A percentile compares a stretch with the other conserved stretches of the same genome.
Evolutionary conservation across 768 basidiomycete genomes (phyloP).

Genomic region (Naganishia randhawae): DNA sequence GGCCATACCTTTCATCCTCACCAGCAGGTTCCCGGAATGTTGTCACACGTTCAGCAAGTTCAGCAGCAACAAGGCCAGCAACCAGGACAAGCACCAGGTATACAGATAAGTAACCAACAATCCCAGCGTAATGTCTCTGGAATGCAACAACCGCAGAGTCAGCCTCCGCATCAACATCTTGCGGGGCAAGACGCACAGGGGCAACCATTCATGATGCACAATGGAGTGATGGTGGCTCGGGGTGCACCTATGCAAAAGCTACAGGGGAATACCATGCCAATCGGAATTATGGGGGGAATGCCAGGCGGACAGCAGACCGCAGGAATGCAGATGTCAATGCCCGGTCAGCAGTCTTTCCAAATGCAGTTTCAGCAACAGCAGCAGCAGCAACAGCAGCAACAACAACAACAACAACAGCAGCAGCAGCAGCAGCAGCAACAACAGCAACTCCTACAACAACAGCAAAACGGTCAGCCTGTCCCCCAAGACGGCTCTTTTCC

Average conservation of each 20-base stretch:
- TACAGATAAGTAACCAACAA: neutral
- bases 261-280: neutral
- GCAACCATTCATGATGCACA: neutral
- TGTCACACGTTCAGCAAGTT: neutral
- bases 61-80: conserved; percentile 1
- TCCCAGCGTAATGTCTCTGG: neutral
- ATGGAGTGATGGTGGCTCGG: neutral
- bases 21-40: neutral
- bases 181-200: neutral
- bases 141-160: neutral
- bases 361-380: conserved; percentile 14
- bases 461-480: neutral
- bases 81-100: neutral
- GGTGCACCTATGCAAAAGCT: neutral
- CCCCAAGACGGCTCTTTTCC: neutral
- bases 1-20: conserved; percentile 13
- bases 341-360: neutral
- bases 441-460: neutral
- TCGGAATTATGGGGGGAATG: neutral
- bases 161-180: neutral
- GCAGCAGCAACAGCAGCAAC: conserved; percentile 7
- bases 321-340: neutral
- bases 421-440: conserved; percentile 18
- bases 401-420: conserved; percentile 5
- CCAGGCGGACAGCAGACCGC: neutral